Evolutionary conservation across 208 protist species (phyloP), one percentile per base, ranked within the genome.

Genomic region (Strigomonas galati): DNA sequence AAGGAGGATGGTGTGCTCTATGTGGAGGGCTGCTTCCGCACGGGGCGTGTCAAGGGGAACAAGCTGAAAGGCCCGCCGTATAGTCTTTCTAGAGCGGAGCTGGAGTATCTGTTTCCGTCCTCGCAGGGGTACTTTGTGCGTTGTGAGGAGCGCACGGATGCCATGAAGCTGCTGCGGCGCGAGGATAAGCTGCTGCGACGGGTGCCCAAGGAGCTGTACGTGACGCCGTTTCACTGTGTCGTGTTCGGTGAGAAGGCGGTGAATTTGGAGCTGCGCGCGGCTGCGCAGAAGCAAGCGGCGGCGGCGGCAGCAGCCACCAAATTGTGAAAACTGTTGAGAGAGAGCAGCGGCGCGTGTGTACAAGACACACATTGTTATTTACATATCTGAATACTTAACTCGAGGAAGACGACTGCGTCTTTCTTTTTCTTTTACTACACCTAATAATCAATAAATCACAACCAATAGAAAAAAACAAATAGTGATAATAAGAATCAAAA

Each of bases 81-180:
- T 67, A 63, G 77, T 2, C 57, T 96, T 14, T 92, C 87, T 14
- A 63, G 62, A 52, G 77, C 67, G 58, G 84, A 96, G 51, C 67
- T 96, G n/a, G 57, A 85, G 62, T 64, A 85, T 35, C 79, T 93
- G n/a, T 96, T 92, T 55, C 84, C 85, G 1, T 32, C 24, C 2
- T 51, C 52, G 2, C 83, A 93, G 35, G 87, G 87, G 30, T 96
- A 78, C 61, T 82, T 88, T 65, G 91, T 96, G 24, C 80, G 78
- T n/a, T 96, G 91, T 46, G 82, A 96, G 74, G 91, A 94, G 72
- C 93, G 78, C 62, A 83, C 71, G n/a, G 91, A 96, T 53, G 85
- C 82, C 27, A 89, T 93, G 71, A 57, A 57, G 68, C 76, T 80
- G 59, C 82, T 96, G 5, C 91, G 84, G 62, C 82, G 85, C n/a